Evolutionary conservation across 148 eudicot species (phyloP), one percentile per base, ranked within the genome.

Genomic region (Dysphania ambrosioides): DNA sequence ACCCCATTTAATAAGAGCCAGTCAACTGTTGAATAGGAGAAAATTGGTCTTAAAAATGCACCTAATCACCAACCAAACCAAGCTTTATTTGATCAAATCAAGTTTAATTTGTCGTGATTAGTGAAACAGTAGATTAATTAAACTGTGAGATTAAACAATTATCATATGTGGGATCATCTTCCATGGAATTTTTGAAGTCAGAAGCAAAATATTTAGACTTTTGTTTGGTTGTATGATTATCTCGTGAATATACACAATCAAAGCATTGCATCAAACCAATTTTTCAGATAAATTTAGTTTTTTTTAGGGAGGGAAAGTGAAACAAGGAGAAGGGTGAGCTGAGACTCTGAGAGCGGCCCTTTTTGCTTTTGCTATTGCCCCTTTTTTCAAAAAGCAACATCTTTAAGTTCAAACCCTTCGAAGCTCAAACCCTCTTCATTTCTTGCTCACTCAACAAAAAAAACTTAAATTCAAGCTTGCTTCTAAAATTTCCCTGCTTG

Each of bases 341-440:
- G 53, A 47, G 24, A 53, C 7, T 24, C n/a, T n/a, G 42, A 3
- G 24, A 53, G 8, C 58, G 24, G 58, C 58, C 58, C 7, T 23
- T 18, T 72, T 70, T 36, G 35, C 64, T 71, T 82, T 77, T 82
- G 75, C 31, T 71, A 61, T 6, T 32, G 13, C 40, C 59, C 59
- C 24, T 40, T 71, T 68, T 72, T 72, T 40, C 73, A 53, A 49
- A 79, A 76, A 72, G 72, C 71, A 72, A 66, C 65, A 77, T 68
- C 77, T 77, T 66, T 66, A 38, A 23, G 27, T 42, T 40, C 44
- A 8, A 10, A n/a, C 19, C 8, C 27, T 64, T 31, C 42, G 12
- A 27, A 4, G 68, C 71, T 32, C 66, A 66, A 69, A 59, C 71
- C 58, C 15, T 53, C 58, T 53, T 53, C 58, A 53, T n/a, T 53